Conservation (phyloP, 163 green algal species). For the Scenedesmus sp. region DNA sequence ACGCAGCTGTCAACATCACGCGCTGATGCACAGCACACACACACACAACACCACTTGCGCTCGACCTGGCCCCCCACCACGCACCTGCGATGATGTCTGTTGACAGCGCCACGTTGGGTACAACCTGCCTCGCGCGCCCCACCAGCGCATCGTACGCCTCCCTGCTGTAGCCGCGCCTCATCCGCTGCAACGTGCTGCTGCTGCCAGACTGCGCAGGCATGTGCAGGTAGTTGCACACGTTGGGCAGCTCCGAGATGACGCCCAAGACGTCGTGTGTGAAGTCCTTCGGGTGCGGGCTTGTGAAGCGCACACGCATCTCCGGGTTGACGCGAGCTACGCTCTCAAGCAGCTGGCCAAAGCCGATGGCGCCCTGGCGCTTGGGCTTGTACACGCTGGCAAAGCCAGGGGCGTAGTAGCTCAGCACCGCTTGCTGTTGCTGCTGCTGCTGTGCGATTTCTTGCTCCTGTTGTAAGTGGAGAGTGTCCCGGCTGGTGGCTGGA, state of each 20-base stretch:
- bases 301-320: conserved; percentile 94
- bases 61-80: no score
- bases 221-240: conserved; percentile 93
- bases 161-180: conserved; percentile 88
- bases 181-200: conserved; percentile 79
- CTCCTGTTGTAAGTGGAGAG: background rate
- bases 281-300: conserved; percentile 94
- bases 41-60: no score
- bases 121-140: conserved; percentile 57
- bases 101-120: conserved; percentile 85
- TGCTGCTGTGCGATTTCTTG: background rate
- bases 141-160: conserved; percentile 92
- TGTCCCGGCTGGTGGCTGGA: background rate
- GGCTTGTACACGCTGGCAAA: conserved; percentile 88
- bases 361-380: conserved; percentile 67
- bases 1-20: no score
- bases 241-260: conserved; percentile 77
- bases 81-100: conserved; percentile 91
- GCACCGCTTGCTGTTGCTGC: conserved; percentile 15
- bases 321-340: conserved; percentile 76
- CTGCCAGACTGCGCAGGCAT: conserved; percentile 94
- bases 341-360: conserved; percentile 89
- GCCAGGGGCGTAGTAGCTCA: conserved; percentile 68
- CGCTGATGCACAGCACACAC: no score
- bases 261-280: conserved; percentile 90